Percentiles rank a stretch among this genome's conserved stretches.
Evolutionary conservation across 176 grass and related monocot species (phyloP).

Genomic region (Microstegium vimineum): DNA sequence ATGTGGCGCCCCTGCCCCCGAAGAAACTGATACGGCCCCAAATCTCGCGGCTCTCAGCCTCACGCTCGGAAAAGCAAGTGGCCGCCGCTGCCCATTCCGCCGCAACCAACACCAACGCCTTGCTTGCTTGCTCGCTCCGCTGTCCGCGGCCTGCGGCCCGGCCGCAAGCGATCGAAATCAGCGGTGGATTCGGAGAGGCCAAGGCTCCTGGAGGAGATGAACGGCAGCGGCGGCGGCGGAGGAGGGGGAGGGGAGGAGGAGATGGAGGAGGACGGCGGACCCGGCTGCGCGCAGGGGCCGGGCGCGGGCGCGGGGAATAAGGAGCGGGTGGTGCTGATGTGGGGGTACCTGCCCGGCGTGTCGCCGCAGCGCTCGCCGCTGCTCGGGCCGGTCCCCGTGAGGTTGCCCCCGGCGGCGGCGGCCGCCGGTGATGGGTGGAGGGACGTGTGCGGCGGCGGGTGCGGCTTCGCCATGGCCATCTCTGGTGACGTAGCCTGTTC

Average conservation of each 20-base stretch:
- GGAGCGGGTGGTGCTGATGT: constrained; percentile 86
- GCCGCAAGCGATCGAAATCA: constrained; percentile 3
- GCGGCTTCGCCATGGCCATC: constrained; percentile 94
- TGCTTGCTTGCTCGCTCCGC: constrained; percentile 6
- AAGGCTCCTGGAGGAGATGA: constrained; percentile 41
- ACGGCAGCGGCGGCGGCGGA: constrained; percentile 41
- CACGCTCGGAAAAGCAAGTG: constrained; percentile 31
- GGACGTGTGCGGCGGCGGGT: constrained; percentile 90
- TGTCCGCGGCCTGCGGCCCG: background rate
- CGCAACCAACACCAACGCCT: constrained; percentile 17
- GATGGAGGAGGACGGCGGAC: constrained; percentile 30
- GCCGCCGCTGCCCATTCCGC: constrained; percentile 21
- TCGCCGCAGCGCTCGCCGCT: constrained; percentile 93
- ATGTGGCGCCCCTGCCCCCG: constrained; percentile 57
- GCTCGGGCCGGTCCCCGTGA: constrained; percentile 67
- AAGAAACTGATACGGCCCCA: constrained; percentile 69
- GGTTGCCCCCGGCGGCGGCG: constrained; percentile 49
- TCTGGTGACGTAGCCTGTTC: constrained; percentile 55
- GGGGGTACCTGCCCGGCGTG: constrained; percentile 93
- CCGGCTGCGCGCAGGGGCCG: background rate
- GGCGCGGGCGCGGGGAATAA: constrained; percentile 3
- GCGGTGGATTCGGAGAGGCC: background rate
- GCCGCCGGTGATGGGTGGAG: constrained; percentile 59
- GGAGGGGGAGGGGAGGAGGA: constrained; percentile 50
- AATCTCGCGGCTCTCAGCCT: constrained; percentile 42